Evolutionary conservation across 2,329 filamentous ascomycete species (phyloP), one percentile per base, ranked within the genome.

Genomic region (Paraphaeosphaeria sporulosa): DNA sequence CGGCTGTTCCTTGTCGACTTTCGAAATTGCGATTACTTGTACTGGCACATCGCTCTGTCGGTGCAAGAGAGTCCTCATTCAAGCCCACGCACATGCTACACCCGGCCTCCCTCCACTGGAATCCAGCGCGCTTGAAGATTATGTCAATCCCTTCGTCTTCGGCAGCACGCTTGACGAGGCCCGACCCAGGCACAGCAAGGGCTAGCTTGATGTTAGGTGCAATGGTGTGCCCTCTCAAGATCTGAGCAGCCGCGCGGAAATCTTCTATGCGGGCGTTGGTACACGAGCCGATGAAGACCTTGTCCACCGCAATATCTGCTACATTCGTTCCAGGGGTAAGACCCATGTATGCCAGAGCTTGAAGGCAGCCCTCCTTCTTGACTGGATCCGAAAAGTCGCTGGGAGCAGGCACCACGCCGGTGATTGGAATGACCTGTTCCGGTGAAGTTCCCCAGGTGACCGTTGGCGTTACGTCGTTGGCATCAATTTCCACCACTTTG

Each of bases 31-130:
- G 91, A 83, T 98, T 98, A 63, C 92, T 96, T 53, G 95, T 98
- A 76, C 90, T 94, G 43, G 95, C 95, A 76, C 95, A 98, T 73
- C 95, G 90, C 82, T 99, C 95, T 77, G 90, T 87, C 56, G 95
- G 94, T 2, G 93, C 89, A 49, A 98, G 86, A 65, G 98, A 97
- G 78, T 99, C 95, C 0, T 95, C 94, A 84, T 99, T 99, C 94
- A 99, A 98, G 76, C 94, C 95, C 57, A 99, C 86, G 77, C 95
- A 98, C 94, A 99, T 98, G 64, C 92, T 96, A 86, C 95, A 99
- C 52, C 95, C 95, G 67, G 95, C 95, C 82, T 99, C 95, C 76
- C 95, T 89, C 94, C 94, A 98, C 78, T 98, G 94, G 68, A 98
- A 98, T 6, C 95, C 95, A 52, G 95, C 94, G 63, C 96, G 92